Evolutionary conservation across 495 filamentous ascomycete genomes (phyloP).

Genomic region (Hapsidospora chrysogenum): DNA sequence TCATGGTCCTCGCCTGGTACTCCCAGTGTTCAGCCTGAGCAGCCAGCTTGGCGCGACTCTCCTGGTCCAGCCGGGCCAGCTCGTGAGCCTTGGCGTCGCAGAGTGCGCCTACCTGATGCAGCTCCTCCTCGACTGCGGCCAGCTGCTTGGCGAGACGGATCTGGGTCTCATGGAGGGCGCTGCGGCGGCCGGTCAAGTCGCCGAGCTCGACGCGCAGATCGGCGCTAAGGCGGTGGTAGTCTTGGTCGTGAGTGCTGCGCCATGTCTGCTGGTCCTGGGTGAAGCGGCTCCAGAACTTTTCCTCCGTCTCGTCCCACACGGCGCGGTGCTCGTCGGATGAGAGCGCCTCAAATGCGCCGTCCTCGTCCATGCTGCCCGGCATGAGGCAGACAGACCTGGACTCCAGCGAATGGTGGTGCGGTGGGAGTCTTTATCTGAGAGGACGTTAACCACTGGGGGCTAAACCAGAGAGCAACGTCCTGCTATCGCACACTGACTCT

Average conservation of each 20-base stretch:
- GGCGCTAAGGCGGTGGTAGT: neutral
- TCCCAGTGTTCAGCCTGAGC: neutral
- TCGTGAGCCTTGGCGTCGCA: neutral
- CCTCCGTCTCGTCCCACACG: neutral
- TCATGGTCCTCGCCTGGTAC: neutral
- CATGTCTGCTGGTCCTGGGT: neutral
- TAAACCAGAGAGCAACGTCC: no score
- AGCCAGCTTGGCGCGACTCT: neutral
- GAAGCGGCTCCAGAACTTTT: slow-evolving; percentile 1
- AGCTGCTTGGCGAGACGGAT: neutral
- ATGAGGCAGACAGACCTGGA: no score
- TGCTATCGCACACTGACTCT: no score
- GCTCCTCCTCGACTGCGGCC: neutral
- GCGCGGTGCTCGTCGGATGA: neutral
- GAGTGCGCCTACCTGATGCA: neutral
- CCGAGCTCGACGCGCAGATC: neutral
- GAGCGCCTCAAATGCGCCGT: neutral
- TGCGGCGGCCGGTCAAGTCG: neutral
- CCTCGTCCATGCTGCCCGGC: no score
- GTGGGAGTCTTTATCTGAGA: no score
- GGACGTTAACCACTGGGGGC: no score
- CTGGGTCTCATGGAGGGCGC: neutral
- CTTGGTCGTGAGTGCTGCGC: neutral
- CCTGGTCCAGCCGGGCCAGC: neutral
- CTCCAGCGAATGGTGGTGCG: no score